Evolutionary conservation across 352 stramenopile species (phyloP).

Genomic region (Globisporangium emineosum): DNA sequence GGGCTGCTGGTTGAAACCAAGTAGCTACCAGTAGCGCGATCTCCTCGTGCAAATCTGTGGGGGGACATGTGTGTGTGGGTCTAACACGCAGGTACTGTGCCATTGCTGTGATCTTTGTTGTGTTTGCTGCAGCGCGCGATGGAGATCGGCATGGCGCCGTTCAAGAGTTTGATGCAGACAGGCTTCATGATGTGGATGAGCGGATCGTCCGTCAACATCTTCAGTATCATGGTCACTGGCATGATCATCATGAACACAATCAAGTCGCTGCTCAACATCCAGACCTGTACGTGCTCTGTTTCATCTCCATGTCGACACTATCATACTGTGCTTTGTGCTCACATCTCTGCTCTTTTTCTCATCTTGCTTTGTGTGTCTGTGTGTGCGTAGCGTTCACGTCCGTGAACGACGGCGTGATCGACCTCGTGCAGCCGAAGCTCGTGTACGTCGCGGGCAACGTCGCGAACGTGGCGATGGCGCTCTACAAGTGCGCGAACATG

Average conservation of each 20-base stretch:
- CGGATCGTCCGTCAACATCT: constrained; percentile 93
- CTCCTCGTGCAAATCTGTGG: too few relatives aligned
- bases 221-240: constrained; percentile 93
- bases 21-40: neutral
- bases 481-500: constrained; percentile 93
- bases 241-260: constrained; percentile 92
- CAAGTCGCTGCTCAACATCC: constrained; percentile 88
- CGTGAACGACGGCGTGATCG: constrained; percentile 70
- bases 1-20: neutral
- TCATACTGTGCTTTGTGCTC: neutral
- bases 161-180: constrained; percentile 92
- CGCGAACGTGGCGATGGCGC: constrained; percentile 78
- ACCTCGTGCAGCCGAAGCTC: constrained; percentile 87
- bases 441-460: constrained; percentile 88
- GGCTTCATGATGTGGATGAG: constrained; percentile 97
- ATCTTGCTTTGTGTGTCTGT: constrained; percentile 9
- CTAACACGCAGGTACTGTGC: too few relatives aligned
- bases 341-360: neutral
- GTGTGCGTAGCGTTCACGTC: constrained; percentile 58
- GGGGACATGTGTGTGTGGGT: too few relatives aligned
- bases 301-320: neutral
- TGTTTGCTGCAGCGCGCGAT: constrained; percentile 66
- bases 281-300: constrained; percentile 33
- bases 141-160: constrained; percentile 88
- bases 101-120: constrained; percentile 5